Conservation (phyloP, 2,329 filamentous ascomycete genomes). For the Neophaeococcomyces mojaviensis region DNA sequence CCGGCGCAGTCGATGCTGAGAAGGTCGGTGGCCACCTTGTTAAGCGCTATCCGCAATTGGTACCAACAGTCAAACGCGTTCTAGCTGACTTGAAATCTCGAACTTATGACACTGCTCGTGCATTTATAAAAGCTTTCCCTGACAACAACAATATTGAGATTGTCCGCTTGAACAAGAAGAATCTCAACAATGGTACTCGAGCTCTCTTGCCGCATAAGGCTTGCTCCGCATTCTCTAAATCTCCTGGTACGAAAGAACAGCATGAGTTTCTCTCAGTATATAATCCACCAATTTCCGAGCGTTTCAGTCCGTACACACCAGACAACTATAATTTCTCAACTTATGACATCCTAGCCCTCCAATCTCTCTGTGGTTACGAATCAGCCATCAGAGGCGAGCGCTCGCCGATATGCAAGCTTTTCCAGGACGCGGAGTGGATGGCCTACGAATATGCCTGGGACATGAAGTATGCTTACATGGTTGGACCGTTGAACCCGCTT, state of each 20-base stretch:
- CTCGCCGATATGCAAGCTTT: conserved; percentile 57
- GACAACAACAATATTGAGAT: conserved; percentile 15
- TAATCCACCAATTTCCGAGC: conserved; percentile 7
- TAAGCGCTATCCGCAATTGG: conserved; percentile 15
- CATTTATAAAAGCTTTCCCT: conserved; percentile 13
- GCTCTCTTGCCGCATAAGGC: conserved; percentile 16
- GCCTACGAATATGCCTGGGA: conserved; percentile 62
- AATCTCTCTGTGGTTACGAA: conserved; percentile 66
- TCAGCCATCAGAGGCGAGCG: conserved; percentile 56
- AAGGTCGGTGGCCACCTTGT: conserved; percentile 15
- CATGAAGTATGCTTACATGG: conserved; percentile 60
- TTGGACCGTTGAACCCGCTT: conserved; percentile 45
- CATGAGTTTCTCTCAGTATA: conserved; percentile 14
- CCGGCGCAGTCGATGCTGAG: conserved; percentile 13
- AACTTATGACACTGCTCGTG: conserved; percentile 15
- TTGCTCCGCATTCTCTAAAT: conserved; percentile 15
- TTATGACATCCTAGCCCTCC: conserved; percentile 51
- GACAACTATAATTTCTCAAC: conserved; percentile 50
- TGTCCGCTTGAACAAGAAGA: conserved; percentile 13
- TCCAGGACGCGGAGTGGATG: conserved; percentile 54
- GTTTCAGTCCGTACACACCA: conserved; percentile 13
- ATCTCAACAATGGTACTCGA: conserved; percentile 14
- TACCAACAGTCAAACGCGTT: conserved; percentile 11
- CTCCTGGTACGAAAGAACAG: conserved; percentile 15
- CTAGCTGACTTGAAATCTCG: conserved; percentile 17